A percentile compares a stretch with the other conserved stretches of the same genome.
phyloP scores from a whole-genome alignment of 345 rosid species.

The Euphorbia pulcherrima region DNA sequence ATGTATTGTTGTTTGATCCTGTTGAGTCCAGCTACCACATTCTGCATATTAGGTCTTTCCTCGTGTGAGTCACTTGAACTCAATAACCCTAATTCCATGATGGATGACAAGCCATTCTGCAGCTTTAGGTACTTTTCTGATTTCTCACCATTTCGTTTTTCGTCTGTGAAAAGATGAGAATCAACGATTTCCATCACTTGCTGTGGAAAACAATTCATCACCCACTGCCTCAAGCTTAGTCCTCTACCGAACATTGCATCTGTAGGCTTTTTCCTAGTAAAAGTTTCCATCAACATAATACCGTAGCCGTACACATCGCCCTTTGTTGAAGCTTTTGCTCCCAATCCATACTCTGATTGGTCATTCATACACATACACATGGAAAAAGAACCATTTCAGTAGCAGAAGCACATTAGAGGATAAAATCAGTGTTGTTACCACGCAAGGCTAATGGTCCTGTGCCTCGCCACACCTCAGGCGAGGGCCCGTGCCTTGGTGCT shows the following conservation, averaged over 20 bases:
- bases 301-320: slow-evolving; percentile 19
- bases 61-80: neutral
- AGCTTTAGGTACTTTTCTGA: neutral
- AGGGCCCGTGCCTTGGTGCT: too few species aligned
- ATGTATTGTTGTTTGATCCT: neutral
- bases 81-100: slow-evolving; percentile 5
- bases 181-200: slow-evolving; percentile 1
- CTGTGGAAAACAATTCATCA: slow-evolving; percentile 1
- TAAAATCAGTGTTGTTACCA: too few species aligned
- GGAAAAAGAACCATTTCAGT: neutral
- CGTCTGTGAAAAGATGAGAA: slow-evolving; percentile 3
- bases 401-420: neutral
- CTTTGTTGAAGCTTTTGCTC: slow-evolving; percentile 10
- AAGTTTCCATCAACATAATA: slow-evolving; percentile 16
- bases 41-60: neutral
- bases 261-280: slow-evolving; percentile 21
- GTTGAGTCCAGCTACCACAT: neutral
- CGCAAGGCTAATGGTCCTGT: too few species aligned
- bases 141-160: neutral
- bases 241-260: slow-evolving; percentile 10
- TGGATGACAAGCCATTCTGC: neutral
- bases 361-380: neutral
- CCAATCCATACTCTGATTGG: slow-evolving; percentile 15
- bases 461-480: too few species aligned
- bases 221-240: slow-evolving; percentile 20